Percentiles rank a stretch among this genome's conserved stretches.
These are phyloP conservation scores for Ambrosiella xylebori DNA, from an alignment of 2,329 filamentous ascomycete genomes.

Conservation along the genomic window DNA sequence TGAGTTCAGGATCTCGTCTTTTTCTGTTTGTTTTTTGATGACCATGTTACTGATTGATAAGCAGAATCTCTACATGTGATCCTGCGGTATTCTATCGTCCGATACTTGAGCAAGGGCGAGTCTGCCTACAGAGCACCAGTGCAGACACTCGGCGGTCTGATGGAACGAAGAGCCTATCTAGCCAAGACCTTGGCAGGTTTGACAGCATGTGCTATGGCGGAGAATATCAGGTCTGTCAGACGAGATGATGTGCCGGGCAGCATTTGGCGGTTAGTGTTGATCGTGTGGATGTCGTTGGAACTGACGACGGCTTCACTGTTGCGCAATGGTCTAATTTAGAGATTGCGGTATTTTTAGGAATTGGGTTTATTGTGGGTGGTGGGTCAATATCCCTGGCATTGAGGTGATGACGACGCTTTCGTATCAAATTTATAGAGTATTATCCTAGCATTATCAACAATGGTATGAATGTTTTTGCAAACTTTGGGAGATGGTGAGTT, in stretches of 20 bases:
- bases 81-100: conserved; percentile 5
- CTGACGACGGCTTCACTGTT: not conserved
- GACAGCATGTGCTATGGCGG: not conserved
- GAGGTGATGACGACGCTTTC: no score
- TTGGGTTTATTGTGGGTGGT: no score
- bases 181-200: not conserved
- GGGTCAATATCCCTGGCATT: no score
- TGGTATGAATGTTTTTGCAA: no score
- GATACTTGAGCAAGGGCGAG: conserved; percentile 3
- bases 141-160: conserved; percentile 7
- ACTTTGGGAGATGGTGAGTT: no score
- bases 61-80: not conserved
- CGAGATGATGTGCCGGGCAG: not conserved
- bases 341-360: no score
- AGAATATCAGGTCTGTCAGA: not conserved
- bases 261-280: not conserved
- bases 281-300: conserved; percentile 5
- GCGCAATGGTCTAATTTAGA: no score
- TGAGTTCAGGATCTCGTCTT: no score
- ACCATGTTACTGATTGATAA: not conserved
- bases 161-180: conserved; percentile 3
- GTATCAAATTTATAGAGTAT: no score
- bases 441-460: no score
- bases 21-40: not conserved
- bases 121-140: not conserved